Evolutionary conservation across 208 protist genomes (phyloP).

Genomic region (Perkinsela sp.): DNA sequence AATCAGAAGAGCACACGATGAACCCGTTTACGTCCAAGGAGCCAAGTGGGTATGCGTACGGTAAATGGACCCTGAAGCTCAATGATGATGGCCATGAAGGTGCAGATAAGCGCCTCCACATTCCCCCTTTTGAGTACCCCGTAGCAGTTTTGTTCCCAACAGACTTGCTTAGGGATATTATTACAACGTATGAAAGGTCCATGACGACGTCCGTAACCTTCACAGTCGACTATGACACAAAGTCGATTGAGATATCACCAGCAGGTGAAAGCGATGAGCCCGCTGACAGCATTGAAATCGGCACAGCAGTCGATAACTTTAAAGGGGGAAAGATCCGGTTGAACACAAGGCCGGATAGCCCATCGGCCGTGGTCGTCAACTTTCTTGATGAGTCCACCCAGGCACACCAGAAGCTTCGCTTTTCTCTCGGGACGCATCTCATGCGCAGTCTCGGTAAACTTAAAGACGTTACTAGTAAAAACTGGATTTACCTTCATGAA

Average conservation of each 20-base stretch:
- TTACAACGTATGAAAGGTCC: not conserved
- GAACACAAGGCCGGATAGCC: not conserved
- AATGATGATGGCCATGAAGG: not conserved
- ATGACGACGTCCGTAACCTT: not conserved
- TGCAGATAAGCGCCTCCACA: not conserved
- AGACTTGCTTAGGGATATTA: not conserved
- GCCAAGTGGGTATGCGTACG: not conserved
- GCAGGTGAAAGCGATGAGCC: not conserved
- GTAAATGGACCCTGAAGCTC: not conserved
- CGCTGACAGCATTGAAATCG: not conserved
- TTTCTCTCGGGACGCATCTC: not conserved
- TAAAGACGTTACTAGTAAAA: not conserved
- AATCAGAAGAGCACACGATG: not conserved
- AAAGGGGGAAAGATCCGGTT: not conserved
- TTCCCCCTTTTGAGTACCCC: not conserved
- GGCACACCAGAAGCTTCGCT: not conserved
- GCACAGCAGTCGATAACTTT: not conserved
- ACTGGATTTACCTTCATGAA: constrained; percentile 1
- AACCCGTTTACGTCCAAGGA: not conserved
- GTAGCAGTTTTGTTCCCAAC: not conserved
- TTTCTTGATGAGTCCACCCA: not conserved
- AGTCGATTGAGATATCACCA: not conserved
- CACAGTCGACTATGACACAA: constrained; percentile 1
- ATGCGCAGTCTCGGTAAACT: not conserved
- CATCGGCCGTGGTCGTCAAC: not conserved